A percentile compares a stretch with the other conserved stretches of the same genome.
These are phyloP conservation scores for Cucumis cinereus DNA, from an alignment of 306 rosid genomes.

Conservation along the genomic window DNA sequence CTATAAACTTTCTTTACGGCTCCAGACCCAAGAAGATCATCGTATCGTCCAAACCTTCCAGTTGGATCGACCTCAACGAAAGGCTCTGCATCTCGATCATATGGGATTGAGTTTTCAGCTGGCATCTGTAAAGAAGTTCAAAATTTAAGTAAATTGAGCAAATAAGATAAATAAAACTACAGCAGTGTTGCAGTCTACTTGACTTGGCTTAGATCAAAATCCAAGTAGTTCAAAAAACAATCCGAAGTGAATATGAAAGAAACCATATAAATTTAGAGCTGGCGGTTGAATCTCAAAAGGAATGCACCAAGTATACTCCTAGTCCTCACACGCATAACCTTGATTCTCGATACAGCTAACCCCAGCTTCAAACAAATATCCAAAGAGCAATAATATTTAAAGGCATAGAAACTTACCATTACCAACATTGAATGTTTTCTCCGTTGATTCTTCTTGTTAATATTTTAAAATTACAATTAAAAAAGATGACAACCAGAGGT, in stretches of 20 bases:
- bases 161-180: not conserved
- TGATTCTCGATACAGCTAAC: not conserved
- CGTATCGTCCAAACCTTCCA: constrained; percentile 68
- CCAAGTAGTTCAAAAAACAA: not conserved
- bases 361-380: not conserved
- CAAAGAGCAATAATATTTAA: not conserved
- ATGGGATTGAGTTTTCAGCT: constrained; percentile 25
- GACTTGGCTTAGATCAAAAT: not conserved
- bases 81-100: constrained; percentile 41
- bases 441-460: not conserved
- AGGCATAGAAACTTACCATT: not conserved
- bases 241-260: not conserved
- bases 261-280: not conserved
- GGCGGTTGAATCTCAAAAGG: not conserved
- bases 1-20: constrained; percentile 83
- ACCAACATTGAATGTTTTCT: not conserved
- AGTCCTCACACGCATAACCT: not conserved
- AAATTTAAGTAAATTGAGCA: not conserved
- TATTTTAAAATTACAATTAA: not conserved
- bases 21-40: constrained; percentile 63
- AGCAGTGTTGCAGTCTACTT: not conserved
- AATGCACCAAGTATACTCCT: not conserved
- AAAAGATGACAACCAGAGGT: not conserved
- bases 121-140: constrained; percentile 35
- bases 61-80: constrained; percentile 82